Base-by-base conservation (phyloP, 2,329 filamentous ascomycete genomes). In the Sporothrix luriei region DNA sequence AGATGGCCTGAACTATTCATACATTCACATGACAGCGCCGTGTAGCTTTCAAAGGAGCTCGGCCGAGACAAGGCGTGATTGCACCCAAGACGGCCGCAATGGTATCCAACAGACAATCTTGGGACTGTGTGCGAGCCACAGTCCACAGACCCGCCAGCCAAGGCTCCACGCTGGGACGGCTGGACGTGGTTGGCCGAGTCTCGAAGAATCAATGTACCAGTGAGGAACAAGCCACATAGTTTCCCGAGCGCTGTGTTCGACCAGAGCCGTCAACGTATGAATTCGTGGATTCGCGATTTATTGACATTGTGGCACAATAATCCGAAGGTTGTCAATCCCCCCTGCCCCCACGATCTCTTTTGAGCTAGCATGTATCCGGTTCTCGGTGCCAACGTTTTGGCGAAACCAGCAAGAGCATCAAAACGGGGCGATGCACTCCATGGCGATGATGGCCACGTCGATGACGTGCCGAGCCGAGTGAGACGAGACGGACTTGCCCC, bases 391-490 rank as follows among this genome's bases (percentile, higher is more conserved):
- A 62, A 62, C 26, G 2, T 4, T 40, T 40, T 2, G 16, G 29
- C 29, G 29, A 33, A 33, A 4, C 29, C 29, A 33, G 29, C 29
- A 19, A 13, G 2, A 26, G 0, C 4, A 6, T 19, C 6, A 10
- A 14, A 4, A 21, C 2, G 54, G 9, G 4, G 29, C 33, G 33
- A 14, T 13, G 19, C 33, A 48, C 3, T 16, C 24, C 5, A 66
- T 52, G 19, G 62, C 62, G 62, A 52, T 11, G 62, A 40, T 16
- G 4, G 19, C 62, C 24, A 6, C 29, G 10, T 40, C 29, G 62
- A 66, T 66, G 62, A 29, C 62, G 62, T 66, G 62, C 62, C 62
- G 19, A n/a, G 6, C 48, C n/a, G n/a, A 9, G 13, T 4, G 3
- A 4, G 3, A 9, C 2, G 5, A 48, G 4, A 62, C 13, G 43